A percentile compares a stretch with the other conserved stretches of the same genome.
Evolutionary conservation across 257 asterid genomes (phyloP).

Genomic region (Scutellaria baicalensis): DNA sequence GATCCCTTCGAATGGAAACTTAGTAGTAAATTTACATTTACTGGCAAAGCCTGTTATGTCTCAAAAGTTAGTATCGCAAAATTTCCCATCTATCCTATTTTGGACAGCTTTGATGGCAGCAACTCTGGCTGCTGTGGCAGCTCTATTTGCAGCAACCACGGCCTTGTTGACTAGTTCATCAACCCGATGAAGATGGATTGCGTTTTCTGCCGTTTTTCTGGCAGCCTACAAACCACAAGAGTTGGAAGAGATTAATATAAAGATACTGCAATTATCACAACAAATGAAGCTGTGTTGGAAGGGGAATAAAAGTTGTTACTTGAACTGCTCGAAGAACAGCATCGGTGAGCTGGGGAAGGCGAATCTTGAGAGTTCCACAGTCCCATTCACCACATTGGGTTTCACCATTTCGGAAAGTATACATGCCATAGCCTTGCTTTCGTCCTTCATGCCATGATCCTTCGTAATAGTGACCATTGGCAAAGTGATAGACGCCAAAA

Average conservation of each 20-base stretch:
- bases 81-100: conserved; percentile 64
- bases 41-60: not conserved
- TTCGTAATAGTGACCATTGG: conserved; percentile 65
- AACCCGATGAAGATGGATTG: conserved; percentile 36
- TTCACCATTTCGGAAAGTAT: conserved; percentile 63
- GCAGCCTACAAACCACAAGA: conserved; percentile 49
- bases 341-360: conserved; percentile 21
- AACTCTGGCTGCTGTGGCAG: conserved; percentile 89
- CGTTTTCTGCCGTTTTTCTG: conserved; percentile 62
- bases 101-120: conserved; percentile 95
- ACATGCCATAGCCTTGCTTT: conserved; percentile 68
- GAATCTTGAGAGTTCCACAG: conserved; percentile 40
- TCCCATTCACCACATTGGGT: conserved; percentile 73
- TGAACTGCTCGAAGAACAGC: conserved; percentile 62
- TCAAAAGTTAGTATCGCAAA: conserved; percentile 55
- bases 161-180: conserved; percentile 80
- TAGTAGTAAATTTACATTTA: conserved; percentile 26
- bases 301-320: conserved; percentile 26
- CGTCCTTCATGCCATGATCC: conserved; percentile 94
- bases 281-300: not conserved
- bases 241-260: not conserved
- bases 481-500: conserved; percentile 68
- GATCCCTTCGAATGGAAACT: not conserved
- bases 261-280: not conserved
- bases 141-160: conserved; percentile 66